These are phyloP conservation scores for Rutstroemia sp. DNA, from an alignment of 2,329 filamentous ascomycete genomes.

Conservation along the genomic window DNA sequence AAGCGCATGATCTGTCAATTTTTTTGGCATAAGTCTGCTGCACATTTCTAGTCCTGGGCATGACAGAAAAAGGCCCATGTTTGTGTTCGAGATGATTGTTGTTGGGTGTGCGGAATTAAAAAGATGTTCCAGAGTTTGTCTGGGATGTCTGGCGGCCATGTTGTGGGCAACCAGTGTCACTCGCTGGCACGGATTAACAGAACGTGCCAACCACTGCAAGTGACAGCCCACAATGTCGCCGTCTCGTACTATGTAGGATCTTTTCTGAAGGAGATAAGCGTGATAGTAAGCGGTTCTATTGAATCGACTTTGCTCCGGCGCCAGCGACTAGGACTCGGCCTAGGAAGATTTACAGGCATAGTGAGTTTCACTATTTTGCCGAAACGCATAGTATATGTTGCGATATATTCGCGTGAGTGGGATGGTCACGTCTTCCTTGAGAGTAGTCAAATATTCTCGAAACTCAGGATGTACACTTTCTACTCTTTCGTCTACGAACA, in stretches of 20 bases:
- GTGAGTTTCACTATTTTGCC: background rate
- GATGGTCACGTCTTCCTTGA: slow-evolving; percentile 43
- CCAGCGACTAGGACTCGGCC: slow-evolving; percentile 51
- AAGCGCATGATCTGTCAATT: background rate
- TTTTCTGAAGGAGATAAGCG: slow-evolving; percentile 52
- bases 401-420: slow-evolving; percentile 31
- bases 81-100: background rate
- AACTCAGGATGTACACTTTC: background rate
- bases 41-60: slow-evolving; percentile 33
- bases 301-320: slow-evolving; percentile 45
- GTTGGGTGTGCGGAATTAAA: slow-evolving; percentile 1
- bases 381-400: background rate
- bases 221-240: background rate
- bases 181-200: background rate
- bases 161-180: too few species aligned
- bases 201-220: background rate
- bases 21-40: background rate
- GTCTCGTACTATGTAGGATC: slow-evolving; percentile 15
- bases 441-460: slow-evolving; percentile 13
- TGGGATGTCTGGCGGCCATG: slow-evolving; percentile 7
- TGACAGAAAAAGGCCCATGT: slow-evolving; percentile 34
- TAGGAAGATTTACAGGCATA: slow-evolving; percentile 32
- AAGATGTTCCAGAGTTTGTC: slow-evolving; percentile 11
- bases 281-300: slow-evolving; percentile 43
- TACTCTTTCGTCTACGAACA: background rate